Conservation (phyloP, 495 filamentous ascomycete species). For the Tuber umbilicatum region DNA sequence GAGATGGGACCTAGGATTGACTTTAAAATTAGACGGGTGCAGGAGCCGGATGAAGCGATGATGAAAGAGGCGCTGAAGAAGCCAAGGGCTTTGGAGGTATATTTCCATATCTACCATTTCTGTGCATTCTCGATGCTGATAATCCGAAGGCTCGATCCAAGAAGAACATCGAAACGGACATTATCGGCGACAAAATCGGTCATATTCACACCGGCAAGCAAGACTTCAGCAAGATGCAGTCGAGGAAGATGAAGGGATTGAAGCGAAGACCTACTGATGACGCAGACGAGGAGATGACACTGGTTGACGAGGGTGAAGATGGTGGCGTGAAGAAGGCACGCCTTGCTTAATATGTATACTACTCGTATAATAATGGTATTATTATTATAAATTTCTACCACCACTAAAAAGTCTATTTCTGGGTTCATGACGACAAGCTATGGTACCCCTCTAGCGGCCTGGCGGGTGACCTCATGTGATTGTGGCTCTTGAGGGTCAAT, state of each 20-base stretch:
- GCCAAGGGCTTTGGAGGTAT: slow-evolving; percentile 63
- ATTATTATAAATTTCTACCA: slow-evolving; percentile 27
- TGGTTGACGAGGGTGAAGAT: slow-evolving; percentile 43
- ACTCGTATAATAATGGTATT: no score
- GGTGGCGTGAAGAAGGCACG: slow-evolving; percentile 24
- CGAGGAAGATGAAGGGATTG: slow-evolving; percentile 97
- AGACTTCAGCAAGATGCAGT: slow-evolving; percentile 81
- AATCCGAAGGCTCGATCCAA: slow-evolving; percentile 48
- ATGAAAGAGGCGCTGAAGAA: slow-evolving; percentile 88
- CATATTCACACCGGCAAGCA: slow-evolving; percentile 87
- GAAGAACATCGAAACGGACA: slow-evolving; percentile 91
- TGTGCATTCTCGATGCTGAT: slow-evolving; percentile 4
- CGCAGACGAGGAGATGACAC: slow-evolving; percentile 49
- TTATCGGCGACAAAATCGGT: slow-evolving; percentile 92
- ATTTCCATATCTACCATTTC: slow-evolving; percentile 40
- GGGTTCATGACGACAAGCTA: background rate
- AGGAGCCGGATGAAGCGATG: slow-evolving; percentile 65
- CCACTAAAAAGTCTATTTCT: background rate
- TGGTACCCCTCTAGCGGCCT: background rate
- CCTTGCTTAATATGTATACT: slow-evolving; percentile 14
- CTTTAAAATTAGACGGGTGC: slow-evolving; percentile 75
- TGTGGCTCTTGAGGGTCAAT: background rate
- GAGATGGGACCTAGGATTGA: slow-evolving; percentile 95
- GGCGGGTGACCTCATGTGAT: background rate
- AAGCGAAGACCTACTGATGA: slow-evolving; percentile 66